Conservation (phyloP, 31 red algal species). For the Odonthalia washingtoniensis region DNA sequence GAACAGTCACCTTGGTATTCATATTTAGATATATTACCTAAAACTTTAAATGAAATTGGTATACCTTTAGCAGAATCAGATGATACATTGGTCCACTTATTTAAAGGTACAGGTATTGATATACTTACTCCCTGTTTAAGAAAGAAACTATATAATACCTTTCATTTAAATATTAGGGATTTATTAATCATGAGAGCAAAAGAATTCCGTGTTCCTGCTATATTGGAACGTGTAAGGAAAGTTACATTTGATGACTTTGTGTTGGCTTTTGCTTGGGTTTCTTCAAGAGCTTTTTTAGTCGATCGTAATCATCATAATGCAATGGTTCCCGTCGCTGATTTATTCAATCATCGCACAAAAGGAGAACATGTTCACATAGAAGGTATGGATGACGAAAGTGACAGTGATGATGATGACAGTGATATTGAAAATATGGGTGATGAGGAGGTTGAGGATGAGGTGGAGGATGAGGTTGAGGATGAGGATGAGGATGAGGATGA, state of each 20-base stretch:
- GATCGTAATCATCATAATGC: slow-evolving; percentile 23
- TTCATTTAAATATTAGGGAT: background rate
- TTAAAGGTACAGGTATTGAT: slow-evolving; percentile 37
- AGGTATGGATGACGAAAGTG: background rate
- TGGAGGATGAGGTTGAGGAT: background rate
- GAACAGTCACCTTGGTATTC: slow-evolving; percentile 10
- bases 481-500: background rate
- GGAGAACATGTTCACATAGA: slow-evolving; percentile 59
- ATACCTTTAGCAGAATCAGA: slow-evolving; percentile 20
- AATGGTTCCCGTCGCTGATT: slow-evolving; percentile 47
- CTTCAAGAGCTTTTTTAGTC: slow-evolving; percentile 45
- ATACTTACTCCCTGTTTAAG: background rate
- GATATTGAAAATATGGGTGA: background rate
- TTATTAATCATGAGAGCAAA: background rate
- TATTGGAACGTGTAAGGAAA: background rate
- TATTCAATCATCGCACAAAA: slow-evolving; percentile 50
- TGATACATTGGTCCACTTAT: background rate
- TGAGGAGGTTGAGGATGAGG: background rate
- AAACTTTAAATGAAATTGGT: slow-evolving; percentile 21
- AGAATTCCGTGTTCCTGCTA: background rate
- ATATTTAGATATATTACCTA: slow-evolving; percentile 29
- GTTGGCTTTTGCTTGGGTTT: slow-evolving; percentile 31
- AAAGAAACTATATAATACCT: background rate
- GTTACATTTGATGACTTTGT: slow-evolving; percentile 13
- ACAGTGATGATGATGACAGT: background rate